A percentile compares a stretch with the other conserved stretches of the same genome.
These are phyloP conservation scores for Chlamydomonas sp. DNA, from an alignment of 139 green algal species.

Conservation along the genomic window DNA sequence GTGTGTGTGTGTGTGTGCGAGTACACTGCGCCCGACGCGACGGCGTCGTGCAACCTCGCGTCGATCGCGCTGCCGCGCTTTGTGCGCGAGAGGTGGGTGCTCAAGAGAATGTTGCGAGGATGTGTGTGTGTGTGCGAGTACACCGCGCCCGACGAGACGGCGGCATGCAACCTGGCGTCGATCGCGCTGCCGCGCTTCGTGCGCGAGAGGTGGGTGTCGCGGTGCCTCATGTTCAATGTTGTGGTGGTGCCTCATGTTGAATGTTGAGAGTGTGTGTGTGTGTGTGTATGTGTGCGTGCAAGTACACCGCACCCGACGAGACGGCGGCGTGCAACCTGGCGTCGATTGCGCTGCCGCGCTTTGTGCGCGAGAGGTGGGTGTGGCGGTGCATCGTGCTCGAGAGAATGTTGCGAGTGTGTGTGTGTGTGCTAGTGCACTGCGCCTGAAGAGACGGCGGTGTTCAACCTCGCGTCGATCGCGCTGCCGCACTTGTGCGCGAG, in stretches of 20 bases:
- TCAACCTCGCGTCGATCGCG: slow-evolving; percentile 96
- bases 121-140: too few relatives aligned
- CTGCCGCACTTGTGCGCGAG: slow-evolving; percentile 73
- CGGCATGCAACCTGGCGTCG: slow-evolving; percentile 98
- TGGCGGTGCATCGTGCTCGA: too few relatives aligned
- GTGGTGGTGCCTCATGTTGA: too few relatives aligned
- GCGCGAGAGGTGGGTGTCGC: slow-evolving; percentile 40
- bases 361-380: slow-evolving; percentile 79
- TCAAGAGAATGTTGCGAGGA: slow-evolving; percentile 11
- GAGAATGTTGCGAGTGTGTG: slow-evolving; percentile 14
- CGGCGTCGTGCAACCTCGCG: slow-evolving; percentile 97
- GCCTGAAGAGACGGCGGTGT: slow-evolving; percentile 94
- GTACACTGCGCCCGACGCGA: slow-evolving; percentile 92
- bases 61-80: slow-evolving; percentile 90
- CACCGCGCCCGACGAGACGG: slow-evolving; percentile 88
- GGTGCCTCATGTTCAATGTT: too few relatives aligned
- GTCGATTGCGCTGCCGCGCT: slow-evolving; percentile 87
- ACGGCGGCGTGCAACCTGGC: slow-evolving; percentile 98
- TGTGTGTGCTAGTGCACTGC: slow-evolving; percentile 72
- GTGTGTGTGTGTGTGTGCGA: too few relatives aligned
- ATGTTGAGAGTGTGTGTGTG: background rate
- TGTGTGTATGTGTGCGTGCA: background rate
- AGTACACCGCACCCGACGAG: slow-evolving; percentile 91
- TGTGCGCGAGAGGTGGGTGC: slow-evolving; percentile 51
- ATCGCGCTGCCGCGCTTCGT: slow-evolving; percentile 88